Conservation (phyloP, 1,284 basidiomycete genomes). For the Pseudozyma sp. region DNA sequence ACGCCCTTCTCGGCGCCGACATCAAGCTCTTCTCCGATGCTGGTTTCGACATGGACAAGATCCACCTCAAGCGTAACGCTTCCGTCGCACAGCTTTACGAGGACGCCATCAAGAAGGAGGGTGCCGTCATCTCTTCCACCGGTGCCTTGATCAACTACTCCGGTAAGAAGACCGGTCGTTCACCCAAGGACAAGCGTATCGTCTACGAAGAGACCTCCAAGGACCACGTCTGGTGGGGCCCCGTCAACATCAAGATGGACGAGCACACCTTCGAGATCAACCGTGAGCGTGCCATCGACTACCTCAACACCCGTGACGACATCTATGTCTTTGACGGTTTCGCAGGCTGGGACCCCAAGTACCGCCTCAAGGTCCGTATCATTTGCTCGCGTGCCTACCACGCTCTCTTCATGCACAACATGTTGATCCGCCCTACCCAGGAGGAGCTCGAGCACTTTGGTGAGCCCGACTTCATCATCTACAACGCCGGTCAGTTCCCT, state of each 20-base stretch:
- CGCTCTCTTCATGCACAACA: constrained; percentile 93
- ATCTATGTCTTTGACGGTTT: constrained; percentile 99
- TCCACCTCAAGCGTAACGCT: constrained; percentile 84
- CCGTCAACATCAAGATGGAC: constrained; percentile 99
- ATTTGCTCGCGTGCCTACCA: constrained; percentile 99
- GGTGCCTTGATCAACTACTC: constrained; percentile 99
- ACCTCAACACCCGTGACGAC: constrained; percentile 94
- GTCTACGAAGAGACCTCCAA: constrained; percentile 97
- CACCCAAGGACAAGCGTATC: constrained; percentile 99
- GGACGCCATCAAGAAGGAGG: constrained; percentile 97
- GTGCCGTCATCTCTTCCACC: constrained; percentile 94
- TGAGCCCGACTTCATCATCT: constrained; percentile 99
- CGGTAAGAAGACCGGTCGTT: constrained; percentile 98
- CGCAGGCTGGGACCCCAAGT: constrained; percentile 98
- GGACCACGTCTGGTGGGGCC: constrained; percentile 99
- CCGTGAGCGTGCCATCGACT: constrained; percentile 99
- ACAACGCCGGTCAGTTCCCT: constrained; percentile 99
- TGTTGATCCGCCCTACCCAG: constrained; percentile 97
- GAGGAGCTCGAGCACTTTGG: constrained; percentile 95
- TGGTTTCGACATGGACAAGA: constrained; percentile 90
- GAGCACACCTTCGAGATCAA: constrained; percentile 99
- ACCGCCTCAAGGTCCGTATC: constrained; percentile 99
- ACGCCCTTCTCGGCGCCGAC: constrained; percentile 74
- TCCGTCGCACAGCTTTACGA: constrained; percentile 95
- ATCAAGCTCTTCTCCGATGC: constrained; percentile 98